Conservation (phyloP, 2,329 filamentous ascomycete genomes). For the Fusarium sp. region DNA sequence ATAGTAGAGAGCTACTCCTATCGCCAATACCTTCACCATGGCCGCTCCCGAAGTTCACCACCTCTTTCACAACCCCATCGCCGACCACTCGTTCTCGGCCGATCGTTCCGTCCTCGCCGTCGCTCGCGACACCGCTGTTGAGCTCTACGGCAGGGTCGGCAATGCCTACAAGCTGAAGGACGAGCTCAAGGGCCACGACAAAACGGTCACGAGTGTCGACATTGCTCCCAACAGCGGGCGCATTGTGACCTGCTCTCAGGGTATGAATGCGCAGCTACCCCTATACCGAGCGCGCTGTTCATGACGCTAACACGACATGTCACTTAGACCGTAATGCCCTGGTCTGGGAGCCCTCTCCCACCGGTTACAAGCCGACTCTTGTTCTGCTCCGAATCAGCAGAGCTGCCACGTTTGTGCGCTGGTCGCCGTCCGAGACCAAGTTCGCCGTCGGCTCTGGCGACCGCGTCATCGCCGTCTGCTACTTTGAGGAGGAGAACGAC, state of each 20-base stretch:
- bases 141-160: constrained; percentile 83
- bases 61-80: constrained; percentile 95
- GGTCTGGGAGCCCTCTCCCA: constrained; percentile 94
- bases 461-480: constrained; percentile 94
- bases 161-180: constrained; percentile 86
- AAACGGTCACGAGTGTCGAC: constrained; percentile 95
- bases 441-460: constrained; percentile 98
- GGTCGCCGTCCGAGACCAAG: constrained; percentile 96
- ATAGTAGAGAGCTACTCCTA: constrained; percentile 93
- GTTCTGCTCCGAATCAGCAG: constrained; percentile 97
- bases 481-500: constrained; percentile 99
- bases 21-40: constrained; percentile 69
- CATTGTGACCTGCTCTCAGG: constrained; percentile 98
- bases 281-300: background rate
- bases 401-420: constrained; percentile 95
- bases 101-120: constrained; percentile 91
- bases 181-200: constrained; percentile 96
- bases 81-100: constrained; percentile 97
- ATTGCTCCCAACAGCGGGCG: constrained; percentile 91
- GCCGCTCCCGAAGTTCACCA: constrained; percentile 91
- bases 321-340: constrained; percentile 90
- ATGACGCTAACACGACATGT: constrained; percentile 12
- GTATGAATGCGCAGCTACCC: constrained; percentile 57
- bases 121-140: constrained; percentile 87
- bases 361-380: constrained; percentile 95